Percentiles rank a stretch among this genome's conserved stretches.
Evolutionary conservation across 768 basidiomycete genomes (phyloP).

Genomic region (Kwoniella heveanensis): DNA sequence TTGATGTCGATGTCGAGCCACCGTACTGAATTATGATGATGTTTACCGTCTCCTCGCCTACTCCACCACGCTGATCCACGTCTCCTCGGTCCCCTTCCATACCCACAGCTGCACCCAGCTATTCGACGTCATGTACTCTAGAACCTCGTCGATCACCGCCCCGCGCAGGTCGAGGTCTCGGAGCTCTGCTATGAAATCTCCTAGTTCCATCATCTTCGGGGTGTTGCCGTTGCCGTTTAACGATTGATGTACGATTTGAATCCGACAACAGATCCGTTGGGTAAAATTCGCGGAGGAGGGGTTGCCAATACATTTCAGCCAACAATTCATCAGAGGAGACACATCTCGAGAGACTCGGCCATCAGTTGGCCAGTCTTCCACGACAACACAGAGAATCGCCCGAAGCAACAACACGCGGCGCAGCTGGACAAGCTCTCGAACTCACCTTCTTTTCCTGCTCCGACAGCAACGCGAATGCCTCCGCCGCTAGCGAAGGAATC

Average conservation of each 20-base stretch:
- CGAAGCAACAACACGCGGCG: too few relatives aligned
- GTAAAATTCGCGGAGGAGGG: not conserved
- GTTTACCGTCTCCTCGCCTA: not conserved
- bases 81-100: slow-evolving; percentile 15
- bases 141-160: slow-evolving; percentile 29
- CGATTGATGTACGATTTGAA: too few relatives aligned
- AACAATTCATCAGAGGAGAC: not conserved
- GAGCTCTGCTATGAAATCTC: slow-evolving; percentile 31
- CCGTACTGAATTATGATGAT: too few relatives aligned
- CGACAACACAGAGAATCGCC: too few relatives aligned
- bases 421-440: too few relatives aligned
- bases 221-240: too few relatives aligned
- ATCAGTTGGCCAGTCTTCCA: too few relatives aligned
- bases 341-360: too few relatives aligned
- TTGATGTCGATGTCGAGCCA: too few relatives aligned
- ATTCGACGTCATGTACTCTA: slow-evolving; percentile 26
- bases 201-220: slow-evolving; percentile 28
- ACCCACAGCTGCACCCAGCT: slow-evolving; percentile 26
- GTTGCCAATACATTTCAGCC: not conserved
- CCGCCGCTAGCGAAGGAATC: slow-evolving; percentile 9
- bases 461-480: slow-evolving; percentile 6
- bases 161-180: slow-evolving; percentile 25
- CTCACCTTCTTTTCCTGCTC: slow-evolving; percentile 9
- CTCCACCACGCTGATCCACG: slow-evolving; percentile 27
- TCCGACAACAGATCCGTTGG: not conserved